These are phyloP conservation scores for Trichophyton equinum DNA, from an alignment of 2,329 filamentous ascomycete genomes.

Conservation along the genomic window DNA sequence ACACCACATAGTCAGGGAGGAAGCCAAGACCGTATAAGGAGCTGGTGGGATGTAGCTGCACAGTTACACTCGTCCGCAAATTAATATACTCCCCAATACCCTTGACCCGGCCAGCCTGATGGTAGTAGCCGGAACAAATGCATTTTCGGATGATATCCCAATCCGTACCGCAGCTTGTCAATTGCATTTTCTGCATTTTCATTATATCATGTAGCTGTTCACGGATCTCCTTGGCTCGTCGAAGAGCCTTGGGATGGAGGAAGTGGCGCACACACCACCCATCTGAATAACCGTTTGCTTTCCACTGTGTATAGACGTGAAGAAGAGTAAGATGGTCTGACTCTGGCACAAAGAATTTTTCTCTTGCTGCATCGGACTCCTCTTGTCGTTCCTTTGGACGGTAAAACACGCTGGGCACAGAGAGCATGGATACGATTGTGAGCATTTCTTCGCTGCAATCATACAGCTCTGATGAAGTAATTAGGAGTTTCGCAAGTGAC, in stretches of 20 bases:
- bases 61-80: constrained; percentile 80
- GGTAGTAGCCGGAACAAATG: constrained; percentile 96
- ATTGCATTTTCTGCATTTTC: constrained; percentile 78
- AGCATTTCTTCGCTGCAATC: constrained; percentile 95
- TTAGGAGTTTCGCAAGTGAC: constrained; percentile 83
- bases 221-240: constrained; percentile 83
- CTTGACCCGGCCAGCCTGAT: constrained; percentile 91
- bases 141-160: constrained; percentile 94
- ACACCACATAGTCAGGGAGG: constrained; percentile 91
- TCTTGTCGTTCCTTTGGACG: constrained; percentile 92
- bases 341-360: constrained; percentile 98
- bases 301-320: constrained; percentile 94
- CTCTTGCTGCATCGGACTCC: constrained; percentile 84
- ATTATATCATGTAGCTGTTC: constrained; percentile 92
- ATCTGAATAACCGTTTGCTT: constrained; percentile 76
- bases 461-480: constrained; percentile 79
- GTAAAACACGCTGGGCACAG: constrained; percentile 93
- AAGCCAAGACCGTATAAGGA: constrained; percentile 88
- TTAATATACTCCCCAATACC: constrained; percentile 97
- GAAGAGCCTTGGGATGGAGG: constrained; percentile 83
- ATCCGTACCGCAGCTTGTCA: constrained; percentile 84
- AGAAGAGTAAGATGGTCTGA: constrained; percentile 92
- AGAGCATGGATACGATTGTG: constrained; percentile 95
- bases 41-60: constrained; percentile 87
- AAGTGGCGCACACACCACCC: constrained; percentile 91